Percentiles rank a stretch among this genome's conserved stretches.
Conservation (phyloP, 495 filamentous ascomycete species). For the Podospora bellae-mahoneyi region DNA sequence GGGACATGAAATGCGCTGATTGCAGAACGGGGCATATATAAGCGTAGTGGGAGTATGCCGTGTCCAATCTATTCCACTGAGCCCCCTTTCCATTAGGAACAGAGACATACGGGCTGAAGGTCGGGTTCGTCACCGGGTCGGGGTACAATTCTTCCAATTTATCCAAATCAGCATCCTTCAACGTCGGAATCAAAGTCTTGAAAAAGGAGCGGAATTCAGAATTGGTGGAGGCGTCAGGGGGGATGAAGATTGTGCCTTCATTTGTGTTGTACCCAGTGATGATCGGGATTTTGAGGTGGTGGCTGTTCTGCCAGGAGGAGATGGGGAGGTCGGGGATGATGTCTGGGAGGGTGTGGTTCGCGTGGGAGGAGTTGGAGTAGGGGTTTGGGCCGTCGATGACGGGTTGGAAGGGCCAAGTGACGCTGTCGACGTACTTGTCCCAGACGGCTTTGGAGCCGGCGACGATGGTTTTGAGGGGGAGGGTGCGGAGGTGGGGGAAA, state of each 20-base stretch:
- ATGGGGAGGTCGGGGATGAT: constrained; percentile 56
- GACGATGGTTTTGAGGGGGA: constrained; percentile 46
- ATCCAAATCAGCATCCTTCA: constrained; percentile 46
- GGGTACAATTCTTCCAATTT: constrained; percentile 56
- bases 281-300: constrained; percentile 57
- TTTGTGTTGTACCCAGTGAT: constrained; percentile 65
- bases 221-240: constrained; percentile 40
- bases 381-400: constrained; percentile 55
- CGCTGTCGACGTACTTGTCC: constrained; percentile 49
- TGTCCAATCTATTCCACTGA: constrained; percentile 59
- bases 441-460: constrained; percentile 51
- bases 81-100: constrained; percentile 42
- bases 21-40: constrained; percentile 65
- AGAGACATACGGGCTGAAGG: constrained; percentile 28
- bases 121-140: constrained; percentile 41
- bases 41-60: constrained; percentile 63
- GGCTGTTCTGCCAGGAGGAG: constrained; percentile 50
- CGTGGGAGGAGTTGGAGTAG: constrained; percentile 22
- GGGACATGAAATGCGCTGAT: constrained; percentile 52
- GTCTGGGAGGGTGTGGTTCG: constrained; percentile 12
- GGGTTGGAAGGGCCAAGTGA: constrained; percentile 67
- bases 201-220: constrained; percentile 55
- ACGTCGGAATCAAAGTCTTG: constrained; percentile 50
- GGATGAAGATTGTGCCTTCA: constrained; percentile 61
- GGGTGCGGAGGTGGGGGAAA: constrained; percentile 49